phyloP scores from a whole-genome alignment of 2,329 filamentous ascomycete genomes.

The Pseudogymnoascus sp. region DNA sequence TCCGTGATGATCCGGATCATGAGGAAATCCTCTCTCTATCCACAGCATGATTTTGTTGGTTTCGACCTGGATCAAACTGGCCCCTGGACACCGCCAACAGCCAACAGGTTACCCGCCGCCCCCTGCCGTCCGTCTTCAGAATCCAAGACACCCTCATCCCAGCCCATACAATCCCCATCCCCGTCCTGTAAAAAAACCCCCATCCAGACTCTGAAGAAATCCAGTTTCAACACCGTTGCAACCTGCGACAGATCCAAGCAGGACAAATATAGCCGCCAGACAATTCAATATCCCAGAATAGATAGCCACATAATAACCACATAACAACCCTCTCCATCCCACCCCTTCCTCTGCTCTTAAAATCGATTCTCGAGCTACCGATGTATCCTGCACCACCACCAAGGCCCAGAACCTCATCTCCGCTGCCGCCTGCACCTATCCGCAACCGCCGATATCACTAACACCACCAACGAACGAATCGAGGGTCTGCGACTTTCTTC shows the following conservation, averaged over 20 bases:
- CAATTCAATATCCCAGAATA: background rate
- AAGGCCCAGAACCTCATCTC: background rate
- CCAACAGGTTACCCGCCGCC: background rate
- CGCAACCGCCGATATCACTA: background rate
- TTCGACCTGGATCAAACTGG: background rate
- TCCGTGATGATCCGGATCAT: background rate
- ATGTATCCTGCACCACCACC: background rate
- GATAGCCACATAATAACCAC: background rate
- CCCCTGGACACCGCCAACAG: background rate
- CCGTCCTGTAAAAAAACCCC: too few relatives aligned
- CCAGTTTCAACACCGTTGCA: background rate
- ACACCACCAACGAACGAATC: background rate
- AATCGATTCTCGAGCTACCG: background rate
- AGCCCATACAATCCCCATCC: too few relatives aligned
- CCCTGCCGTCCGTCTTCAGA: background rate
- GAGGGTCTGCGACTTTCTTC: background rate
- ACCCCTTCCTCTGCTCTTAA: background rate
- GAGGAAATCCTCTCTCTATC: background rate
- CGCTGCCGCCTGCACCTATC: background rate
- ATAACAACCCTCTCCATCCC: background rate
- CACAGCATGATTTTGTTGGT: background rate
- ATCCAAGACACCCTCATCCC: background rate
- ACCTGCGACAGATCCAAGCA: background rate
- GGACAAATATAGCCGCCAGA: too few relatives aligned
- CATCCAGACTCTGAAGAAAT: too few relatives aligned